A percentile compares a stretch with the other conserved stretches of the same genome.
Evolutionary conservation across 805 yeast species (phyloP).

Genomic region (Wickerhamomyces mucosus): DNA sequence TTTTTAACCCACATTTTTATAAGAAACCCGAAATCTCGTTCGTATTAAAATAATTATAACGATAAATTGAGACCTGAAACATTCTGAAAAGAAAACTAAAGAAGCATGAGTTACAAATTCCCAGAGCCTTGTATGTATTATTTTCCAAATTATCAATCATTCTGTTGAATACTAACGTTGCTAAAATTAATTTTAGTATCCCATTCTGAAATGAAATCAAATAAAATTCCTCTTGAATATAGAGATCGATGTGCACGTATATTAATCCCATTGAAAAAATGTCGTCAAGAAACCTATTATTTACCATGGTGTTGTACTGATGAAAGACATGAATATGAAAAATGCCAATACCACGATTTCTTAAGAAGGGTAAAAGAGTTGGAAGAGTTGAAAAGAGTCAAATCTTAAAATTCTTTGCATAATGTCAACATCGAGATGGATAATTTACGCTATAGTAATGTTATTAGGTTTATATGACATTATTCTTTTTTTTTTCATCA

Average conservation of each 20-base stretch:
- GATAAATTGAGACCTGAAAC: too few species aligned
- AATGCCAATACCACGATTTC: slow-evolving; percentile 76
- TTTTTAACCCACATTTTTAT: not conserved
- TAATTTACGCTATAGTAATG: slow-evolving; percentile 9
- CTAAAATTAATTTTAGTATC: slow-evolving; percentile 29
- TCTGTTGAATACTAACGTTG: not conserved
- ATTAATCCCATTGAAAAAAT: slow-evolving; percentile 50
- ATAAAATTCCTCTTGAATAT: slow-evolving; percentile 69
- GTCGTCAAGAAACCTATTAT: slow-evolving; percentile 46
- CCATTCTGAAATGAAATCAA: slow-evolving; percentile 74
- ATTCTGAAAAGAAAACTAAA: not conserved
- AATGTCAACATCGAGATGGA: too few species aligned
- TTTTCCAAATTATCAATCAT: not conserved
- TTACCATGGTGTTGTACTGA: slow-evolving; percentile 68
- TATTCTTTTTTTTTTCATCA: not conserved
- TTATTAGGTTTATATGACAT: not conserved
- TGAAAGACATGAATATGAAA: slow-evolving; percentile 77
- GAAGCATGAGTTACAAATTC: not conserved
- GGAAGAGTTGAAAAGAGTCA: slow-evolving; percentile 47
- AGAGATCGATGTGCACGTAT: slow-evolving; percentile 76
- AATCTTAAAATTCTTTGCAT: too few species aligned
- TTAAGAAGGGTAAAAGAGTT: slow-evolving; percentile 71
- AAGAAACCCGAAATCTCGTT: not conserved
- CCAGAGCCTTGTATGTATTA: not conserved
- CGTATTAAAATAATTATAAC: too few species aligned